These are phyloP conservation scores for Allantophomopsis lycopodina DNA, from an alignment of 2,329 filamentous ascomycete genomes.

Conservation along the genomic window DNA sequence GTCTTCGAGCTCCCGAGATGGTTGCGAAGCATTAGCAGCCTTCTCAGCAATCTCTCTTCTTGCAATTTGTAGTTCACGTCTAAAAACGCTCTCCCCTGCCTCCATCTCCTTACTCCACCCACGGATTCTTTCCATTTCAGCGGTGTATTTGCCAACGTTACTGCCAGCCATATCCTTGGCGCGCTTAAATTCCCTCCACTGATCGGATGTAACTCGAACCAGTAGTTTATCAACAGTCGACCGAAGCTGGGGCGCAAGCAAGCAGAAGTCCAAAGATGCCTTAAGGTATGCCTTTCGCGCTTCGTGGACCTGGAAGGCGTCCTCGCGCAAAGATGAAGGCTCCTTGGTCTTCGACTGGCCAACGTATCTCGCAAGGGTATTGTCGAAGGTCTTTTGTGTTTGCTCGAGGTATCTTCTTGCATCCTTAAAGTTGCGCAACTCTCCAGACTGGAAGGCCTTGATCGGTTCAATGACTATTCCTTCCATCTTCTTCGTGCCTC, in stretches of 20 bases:
- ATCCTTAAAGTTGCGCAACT: slow-evolving; percentile 80
- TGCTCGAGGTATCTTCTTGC: slow-evolving; percentile 61
- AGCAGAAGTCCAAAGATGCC: slow-evolving; percentile 85
- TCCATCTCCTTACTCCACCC: slow-evolving; percentile 96
- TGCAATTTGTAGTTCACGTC: slow-evolving; percentile 64
- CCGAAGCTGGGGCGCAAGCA: slow-evolving; percentile 74
- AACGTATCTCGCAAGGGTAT: slow-evolving; percentile 67
- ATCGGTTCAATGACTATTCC: slow-evolving; percentile 69
- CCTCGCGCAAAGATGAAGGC: slow-evolving; percentile 77
- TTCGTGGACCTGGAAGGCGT: slow-evolving; percentile 92
- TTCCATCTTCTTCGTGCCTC: slow-evolving; percentile 67
- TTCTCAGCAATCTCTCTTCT: slow-evolving; percentile 71
- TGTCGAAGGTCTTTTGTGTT: slow-evolving; percentile 75
- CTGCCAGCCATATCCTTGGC: slow-evolving; percentile 50
- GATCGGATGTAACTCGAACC: slow-evolving; percentile 70
- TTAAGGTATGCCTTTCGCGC: slow-evolving; percentile 82
- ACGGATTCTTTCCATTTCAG: slow-evolving; percentile 81
- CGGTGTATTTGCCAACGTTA: slow-evolving; percentile 50
- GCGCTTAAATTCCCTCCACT: slow-evolving; percentile 75
- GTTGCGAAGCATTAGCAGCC: slow-evolving; percentile 56
- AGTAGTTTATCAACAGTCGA: slow-evolving; percentile 75
- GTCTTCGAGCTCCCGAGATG: slow-evolving; percentile 84
- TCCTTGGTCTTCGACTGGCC: slow-evolving; percentile 88
- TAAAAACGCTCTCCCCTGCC: slow-evolving; percentile 70
- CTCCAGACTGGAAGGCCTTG: slow-evolving; percentile 60